Percentiles rank a stretch among this genome's conserved stretches.
Conservation (phyloP, 139 green algal species). For the Chlamydomonas sphaeroides region DNA sequence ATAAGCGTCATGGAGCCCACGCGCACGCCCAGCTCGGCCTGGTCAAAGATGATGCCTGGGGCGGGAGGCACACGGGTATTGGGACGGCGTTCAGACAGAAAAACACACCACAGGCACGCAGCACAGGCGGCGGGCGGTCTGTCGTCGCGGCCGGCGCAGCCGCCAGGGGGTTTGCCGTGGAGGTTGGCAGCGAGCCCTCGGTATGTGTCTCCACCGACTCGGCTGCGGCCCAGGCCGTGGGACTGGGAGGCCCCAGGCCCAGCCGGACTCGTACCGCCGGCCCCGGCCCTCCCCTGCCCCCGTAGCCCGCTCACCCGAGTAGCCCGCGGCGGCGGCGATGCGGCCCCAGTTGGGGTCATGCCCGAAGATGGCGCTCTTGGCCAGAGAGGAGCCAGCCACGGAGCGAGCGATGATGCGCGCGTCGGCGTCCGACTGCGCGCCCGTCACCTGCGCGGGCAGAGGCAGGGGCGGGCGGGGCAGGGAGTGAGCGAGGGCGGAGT, state of each 20-base stretch:
- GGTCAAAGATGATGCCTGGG: conserved; percentile 90
- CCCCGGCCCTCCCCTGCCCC: not conserved
- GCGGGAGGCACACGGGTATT: no score
- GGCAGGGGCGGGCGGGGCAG: not conserved
- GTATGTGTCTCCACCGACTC: no score
- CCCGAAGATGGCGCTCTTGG: conserved; percentile 96
- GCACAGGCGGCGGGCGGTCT: no score
- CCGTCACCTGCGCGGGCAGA: conserved; percentile 47
- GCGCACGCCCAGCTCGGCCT: conserved; percentile 81
- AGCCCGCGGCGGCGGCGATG: conserved; percentile 95
- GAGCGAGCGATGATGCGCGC: conserved; percentile 79
- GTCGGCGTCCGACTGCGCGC: conserved; percentile 68
- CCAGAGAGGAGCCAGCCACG: conserved; percentile 85
- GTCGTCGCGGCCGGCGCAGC: no score
- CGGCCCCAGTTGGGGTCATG: conserved; percentile 99
- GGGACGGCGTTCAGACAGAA: no score
- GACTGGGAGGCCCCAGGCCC: no score
- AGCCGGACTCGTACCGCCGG: no score
- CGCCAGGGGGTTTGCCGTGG: no score
- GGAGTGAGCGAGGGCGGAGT: no score
- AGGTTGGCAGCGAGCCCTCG: no score
- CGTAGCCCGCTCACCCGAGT: conserved; percentile 67
- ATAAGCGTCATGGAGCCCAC: conserved; percentile 73
- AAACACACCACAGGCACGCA: no score
- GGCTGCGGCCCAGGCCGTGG: no score